Conservation (phyloP, 805 yeast species). For the Blastobotrys robertii region DNA sequence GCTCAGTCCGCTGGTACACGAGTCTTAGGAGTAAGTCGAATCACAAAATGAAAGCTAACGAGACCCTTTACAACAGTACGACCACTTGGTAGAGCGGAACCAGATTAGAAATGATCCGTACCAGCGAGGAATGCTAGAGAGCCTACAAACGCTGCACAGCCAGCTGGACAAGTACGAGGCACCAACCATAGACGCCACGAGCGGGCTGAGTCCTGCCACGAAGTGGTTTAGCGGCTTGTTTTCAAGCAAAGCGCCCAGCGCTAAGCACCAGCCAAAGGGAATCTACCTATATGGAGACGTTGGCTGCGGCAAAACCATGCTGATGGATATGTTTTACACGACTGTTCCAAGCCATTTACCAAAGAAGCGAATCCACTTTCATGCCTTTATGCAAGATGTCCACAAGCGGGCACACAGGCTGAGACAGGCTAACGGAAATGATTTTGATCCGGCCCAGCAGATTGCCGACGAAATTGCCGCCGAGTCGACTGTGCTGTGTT, state of each 20-base stretch:
- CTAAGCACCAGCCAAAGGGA: conserved; percentile 55
- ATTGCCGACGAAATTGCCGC: conserved; percentile 77
- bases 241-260: conserved; percentile 11
- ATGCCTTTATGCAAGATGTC: conserved; percentile 90
- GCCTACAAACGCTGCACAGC: conserved; percentile 36
- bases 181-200: conserved; percentile 44
- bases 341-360: conserved; percentile 73
- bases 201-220: conserved; percentile 20
- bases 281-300: conserved; percentile 94
- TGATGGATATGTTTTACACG: conserved; percentile 88
- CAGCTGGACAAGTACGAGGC: conserved; percentile 50
- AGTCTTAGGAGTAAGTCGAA: not conserved
- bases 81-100: conserved; percentile 23
- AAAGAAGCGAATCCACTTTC: conserved; percentile 82
- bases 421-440: conserved; percentile 52
- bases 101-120: conserved; percentile 55
- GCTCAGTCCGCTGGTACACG: not conserved
- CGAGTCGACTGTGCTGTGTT: conserved; percentile 70
- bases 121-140: conserved; percentile 66
- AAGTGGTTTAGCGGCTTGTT: conserved; percentile 22
- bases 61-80: conserved; percentile 28
- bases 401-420: conserved; percentile 82
- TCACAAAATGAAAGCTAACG: not conserved
- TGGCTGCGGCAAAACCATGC: conserved; percentile 97
- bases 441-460: conserved; percentile 73